A percentile compares a stretch with the other conserved stretches of the same genome.
These are phyloP conservation scores for Pterocarpus macrocarpus DNA, from an alignment of 306 rosid species.

Conservation along the genomic window DNA sequence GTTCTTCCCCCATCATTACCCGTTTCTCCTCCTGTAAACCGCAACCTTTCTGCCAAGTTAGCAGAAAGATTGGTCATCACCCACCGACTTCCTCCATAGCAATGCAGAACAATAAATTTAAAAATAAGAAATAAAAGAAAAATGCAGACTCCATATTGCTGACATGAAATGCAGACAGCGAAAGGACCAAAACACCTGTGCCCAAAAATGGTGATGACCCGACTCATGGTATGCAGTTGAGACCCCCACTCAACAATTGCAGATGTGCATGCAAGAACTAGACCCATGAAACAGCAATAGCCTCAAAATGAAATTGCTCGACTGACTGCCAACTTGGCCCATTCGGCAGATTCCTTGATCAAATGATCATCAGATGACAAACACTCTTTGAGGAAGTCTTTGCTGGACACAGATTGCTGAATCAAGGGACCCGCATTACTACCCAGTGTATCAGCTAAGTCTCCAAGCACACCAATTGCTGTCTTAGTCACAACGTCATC, in stretches of 20 bases:
- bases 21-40: slow-evolving; percentile 44
- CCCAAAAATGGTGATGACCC: slow-evolving; percentile 83
- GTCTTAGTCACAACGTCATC: slow-evolving; percentile 87
- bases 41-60: slow-evolving; percentile 73
- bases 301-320: slow-evolving; percentile 83
- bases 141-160: slow-evolving; percentile 61
- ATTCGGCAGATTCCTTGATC: slow-evolving; percentile 90
- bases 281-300: slow-evolving; percentile 50
- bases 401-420: slow-evolving; percentile 89
- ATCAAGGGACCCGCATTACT: slow-evolving; percentile 74
- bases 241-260: slow-evolving; percentile 79
- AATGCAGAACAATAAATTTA: slow-evolving; percentile 61
- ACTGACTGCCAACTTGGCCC: slow-evolving; percentile 91
- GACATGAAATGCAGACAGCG: slow-evolving; percentile 61
- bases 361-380: slow-evolving; percentile 82
- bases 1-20: slow-evolving; percentile 44
- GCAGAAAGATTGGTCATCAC: slow-evolving; percentile 74
- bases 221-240: slow-evolving; percentile 84
- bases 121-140: slow-evolving; percentile 45
- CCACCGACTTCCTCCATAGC: slow-evolving; percentile 65
- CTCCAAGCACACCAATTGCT: slow-evolving; percentile 94
- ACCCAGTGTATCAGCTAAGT: slow-evolving; percentile 90
- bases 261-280: slow-evolving; percentile 84
- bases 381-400: slow-evolving; percentile 85
- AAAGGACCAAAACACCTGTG: slow-evolving; percentile 59